A percentile compares a stretch with the other conserved stretches of the same genome.
Conservation (phyloP, 768 basidiomycete genomes). For the Termitomyces titanicus region DNA sequence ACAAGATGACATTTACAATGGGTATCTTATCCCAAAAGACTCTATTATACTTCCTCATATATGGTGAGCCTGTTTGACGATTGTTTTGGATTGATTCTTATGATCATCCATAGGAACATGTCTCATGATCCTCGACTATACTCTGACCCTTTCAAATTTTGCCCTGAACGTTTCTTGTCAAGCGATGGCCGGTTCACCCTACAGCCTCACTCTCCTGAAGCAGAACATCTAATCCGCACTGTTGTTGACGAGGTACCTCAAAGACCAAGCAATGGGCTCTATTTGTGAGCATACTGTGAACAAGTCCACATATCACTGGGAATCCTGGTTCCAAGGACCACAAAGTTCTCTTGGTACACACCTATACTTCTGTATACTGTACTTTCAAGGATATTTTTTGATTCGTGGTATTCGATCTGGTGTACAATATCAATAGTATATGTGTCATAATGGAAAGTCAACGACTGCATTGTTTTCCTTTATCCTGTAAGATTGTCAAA, state of each 20-base stretch:
- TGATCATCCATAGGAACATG: constrained; percentile 17
- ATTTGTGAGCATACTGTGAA: not conserved
- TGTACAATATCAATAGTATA: too few relatives aligned
- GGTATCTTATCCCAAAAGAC: constrained; percentile 14
- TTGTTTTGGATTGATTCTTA: not conserved
- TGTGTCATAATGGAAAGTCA: too few relatives aligned
- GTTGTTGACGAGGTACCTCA: constrained; percentile 13
- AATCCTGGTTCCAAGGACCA: too few relatives aligned
- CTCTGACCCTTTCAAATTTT: constrained; percentile 23
- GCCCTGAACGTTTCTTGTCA: constrained; percentile 35
- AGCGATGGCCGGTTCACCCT: constrained; percentile 13
- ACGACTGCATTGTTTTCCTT: too few relatives aligned
- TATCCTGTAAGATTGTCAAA: too few relatives aligned
- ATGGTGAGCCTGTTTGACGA: constrained; percentile 5
- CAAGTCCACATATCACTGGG: too few relatives aligned
- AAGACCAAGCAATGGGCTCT: constrained; percentile 16
- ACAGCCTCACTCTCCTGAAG: constrained; percentile 17
- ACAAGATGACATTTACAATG: constrained; percentile 13
- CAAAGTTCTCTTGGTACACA: too few relatives aligned
- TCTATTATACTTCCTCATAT: constrained; percentile 13
- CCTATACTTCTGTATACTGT: too few relatives aligned
- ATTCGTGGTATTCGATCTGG: too few relatives aligned
- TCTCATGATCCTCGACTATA: constrained; percentile 20
- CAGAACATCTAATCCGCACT: constrained; percentile 16
- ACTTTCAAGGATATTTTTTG: too few relatives aligned